Percentiles rank a stretch among this genome's conserved stretches.
Evolutionary conservation across 805 yeast species (phyloP).

Genomic region (Wickerhamiella sorbophila): DNA sequence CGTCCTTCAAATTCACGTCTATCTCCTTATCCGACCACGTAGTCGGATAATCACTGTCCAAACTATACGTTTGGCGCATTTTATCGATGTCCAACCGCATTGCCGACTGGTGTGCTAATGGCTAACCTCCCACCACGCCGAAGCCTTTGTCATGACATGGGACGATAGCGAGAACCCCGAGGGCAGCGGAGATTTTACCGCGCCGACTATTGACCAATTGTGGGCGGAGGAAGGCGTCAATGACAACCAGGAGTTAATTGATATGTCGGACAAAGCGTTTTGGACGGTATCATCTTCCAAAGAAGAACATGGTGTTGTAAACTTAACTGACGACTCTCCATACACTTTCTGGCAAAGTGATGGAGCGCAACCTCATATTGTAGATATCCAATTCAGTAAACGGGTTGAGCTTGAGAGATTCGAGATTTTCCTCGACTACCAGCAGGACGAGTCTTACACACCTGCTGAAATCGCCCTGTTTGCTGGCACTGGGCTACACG

Average conservation of each 20-base stretch:
- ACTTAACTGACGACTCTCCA: conserved; percentile 56
- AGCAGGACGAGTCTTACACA: conserved; percentile 80
- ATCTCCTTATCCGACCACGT: conserved; percentile 12
- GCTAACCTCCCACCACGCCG: background rate
- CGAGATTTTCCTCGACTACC: conserved; percentile 55
- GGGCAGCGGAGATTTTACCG: background rate
- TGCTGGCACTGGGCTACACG: conserved; percentile 74
- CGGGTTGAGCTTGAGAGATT: conserved; percentile 54
- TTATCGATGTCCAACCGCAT: conserved; percentile 5
- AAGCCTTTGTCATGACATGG: background rate
- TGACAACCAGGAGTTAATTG: conserved; percentile 30
- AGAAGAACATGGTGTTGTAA: conserved; percentile 55
- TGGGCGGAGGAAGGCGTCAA: background rate
- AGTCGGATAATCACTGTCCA: conserved; percentile 13
- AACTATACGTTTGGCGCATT: conserved; percentile 14
- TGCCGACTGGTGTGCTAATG: background rate
- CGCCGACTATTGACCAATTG: background rate
- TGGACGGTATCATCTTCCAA: conserved; percentile 76
- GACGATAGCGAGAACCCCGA: background rate
- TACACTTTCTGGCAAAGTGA: conserved; percentile 87
- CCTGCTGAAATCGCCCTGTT: conserved; percentile 52
- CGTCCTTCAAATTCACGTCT: conserved; percentile 10
- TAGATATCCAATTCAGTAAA: conserved; percentile 69
- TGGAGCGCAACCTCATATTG: conserved; percentile 74
- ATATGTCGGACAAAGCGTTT: conserved; percentile 64